Base-by-base conservation (phyloP, 2,329 filamentous ascomycete genomes). In the Fusarium sp. region DNA sequence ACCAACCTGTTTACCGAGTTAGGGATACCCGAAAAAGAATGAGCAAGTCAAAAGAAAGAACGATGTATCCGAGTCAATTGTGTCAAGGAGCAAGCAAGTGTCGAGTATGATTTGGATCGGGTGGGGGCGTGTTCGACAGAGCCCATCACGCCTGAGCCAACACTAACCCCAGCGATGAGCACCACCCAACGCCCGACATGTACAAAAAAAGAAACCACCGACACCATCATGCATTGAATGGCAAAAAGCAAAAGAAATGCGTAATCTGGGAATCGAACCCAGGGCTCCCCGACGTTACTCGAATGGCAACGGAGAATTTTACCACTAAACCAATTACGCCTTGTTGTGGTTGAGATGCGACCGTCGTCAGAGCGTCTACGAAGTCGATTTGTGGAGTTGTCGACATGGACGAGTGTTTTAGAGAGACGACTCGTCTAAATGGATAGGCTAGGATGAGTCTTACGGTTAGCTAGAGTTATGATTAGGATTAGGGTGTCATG, bases 1-100 rank as follows among this genome's bases (percentile, higher is more conserved):
- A 79, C 79, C 79, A 83, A 90, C 75, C 72, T 92, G 60, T 84
- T 91, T 62, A 78, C 80, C 4, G 81, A 89, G 59, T 79, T 92
- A 47, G 87, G 84, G 0, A 83, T 91, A 62, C 76, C 79, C 42
- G 67, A 74, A 7, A 24, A 38, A 62, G 42, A 54, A 69, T 57
- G 56, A 67, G 50, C 56, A 29, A 54, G 10, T 14, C 18, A 20
- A 31, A 7, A 7, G 6, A 31, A 20, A 29, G 16, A 54, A 54
- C 6, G 18, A 54, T 31, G 0, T 14, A 18, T 20, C 24, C 24
- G 2, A 20, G 11, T 31, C 6, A 20, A 18, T 27, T 54, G 11
- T 31, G 47, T 31, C 47, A 31, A 54, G 18, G 31, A 54, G 47
- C 27, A n/a, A 54, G 47, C 27, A n/a, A 52, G 2, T 31, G 47